These are phyloP conservation scores for Recurvomyces mirabilis DNA, from an alignment of 495 filamentous ascomycete species.

Conservation along the genomic window DNA sequence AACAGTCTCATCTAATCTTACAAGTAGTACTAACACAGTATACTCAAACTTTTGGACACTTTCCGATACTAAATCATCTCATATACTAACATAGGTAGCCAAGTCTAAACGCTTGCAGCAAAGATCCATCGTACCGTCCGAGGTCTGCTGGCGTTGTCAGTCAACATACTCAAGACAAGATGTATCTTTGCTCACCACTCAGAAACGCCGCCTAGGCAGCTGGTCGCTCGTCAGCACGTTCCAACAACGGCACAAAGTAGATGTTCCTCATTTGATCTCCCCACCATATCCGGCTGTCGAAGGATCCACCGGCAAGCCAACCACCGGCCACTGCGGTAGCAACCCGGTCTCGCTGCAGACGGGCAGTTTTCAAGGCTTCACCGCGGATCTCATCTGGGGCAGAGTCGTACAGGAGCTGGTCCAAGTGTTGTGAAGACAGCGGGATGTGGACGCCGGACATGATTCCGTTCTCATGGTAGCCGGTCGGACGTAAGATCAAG, in stretches of 20 bases:
- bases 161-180: neutral
- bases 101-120: slow-evolving; percentile 2
- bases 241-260: slow-evolving; percentile 6
- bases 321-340: neutral
- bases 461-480: slow-evolving; percentile 10
- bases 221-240: slow-evolving; percentile 1
- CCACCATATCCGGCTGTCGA: slow-evolving; percentile 6
- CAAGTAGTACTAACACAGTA: neutral
- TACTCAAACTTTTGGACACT: neutral
- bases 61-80: neutral
- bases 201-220: slow-evolving; percentile 9
- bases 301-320: neutral
- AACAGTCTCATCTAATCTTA: too few relatives aligned
- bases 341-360: slow-evolving; percentile 6
- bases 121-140: neutral
- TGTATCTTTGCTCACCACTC: slow-evolving; percentile 6
- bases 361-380: slow-evolving; percentile 5
- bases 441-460: slow-evolving; percentile 4
- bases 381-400: slow-evolving; percentile 22
- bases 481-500: slow-evolving; percentile 10
- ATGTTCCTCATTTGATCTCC: slow-evolving; percentile 5
- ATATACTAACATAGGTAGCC: neutral
- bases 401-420: slow-evolving; percentile 6
- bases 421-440: slow-evolving; percentile 12
- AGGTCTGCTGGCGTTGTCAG: neutral